Base-by-base conservation (phyloP, 2,329 filamentous ascomycete genomes). In the Zasmidium cellare region DNA sequence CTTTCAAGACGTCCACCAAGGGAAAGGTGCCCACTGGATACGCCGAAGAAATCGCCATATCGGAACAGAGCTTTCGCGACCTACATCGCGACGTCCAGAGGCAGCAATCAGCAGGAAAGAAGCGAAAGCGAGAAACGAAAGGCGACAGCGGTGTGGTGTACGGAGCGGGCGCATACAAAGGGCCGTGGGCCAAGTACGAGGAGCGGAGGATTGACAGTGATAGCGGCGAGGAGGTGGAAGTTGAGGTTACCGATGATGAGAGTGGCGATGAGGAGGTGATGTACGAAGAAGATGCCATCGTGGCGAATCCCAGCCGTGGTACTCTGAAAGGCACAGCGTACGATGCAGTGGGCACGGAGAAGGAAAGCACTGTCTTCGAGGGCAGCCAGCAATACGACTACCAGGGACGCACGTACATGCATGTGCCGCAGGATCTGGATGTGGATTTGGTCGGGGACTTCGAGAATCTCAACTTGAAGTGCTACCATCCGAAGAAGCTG, bases 401-500 rank as follows among this genome's bases (percentile, higher is more conserved):
- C 78, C 90, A 96, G 73, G 94, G 94, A 49, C 83, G 94, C 64
- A 96, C 93, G 31, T 99, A 96, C 74, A 97, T 99, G 93, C 94
- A 99, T 76, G 83, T 97, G 47, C 94, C 94, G 2, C 92, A 91
- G 73, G 92, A 96, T 72, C 78, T 96, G 76, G 90, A 91, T 70
- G 80, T 96, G 72, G 90, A 96, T 72, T 80, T 99, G 67, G 74
- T 82, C 46, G 90, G 90, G 67, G 92, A 87, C 70, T 76, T 85
- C 71, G 92, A 92, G 71, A 97, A 96, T 74, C 55, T 72, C 47
- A 67, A 63, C 45, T 55, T 72, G 47, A 71, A 71, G 53, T 72
- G 71, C 67, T 99, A 86, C 72, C 91, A 96, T 57, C 94, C 94
- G 38, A 97, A 96, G 82, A 97, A 96, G 78, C 82, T 94, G 67